These are phyloP conservation scores for Globisporangium camurandrum DNA, from an alignment of 352 stramenopile genomes.

Conservation along the genomic window DNA sequence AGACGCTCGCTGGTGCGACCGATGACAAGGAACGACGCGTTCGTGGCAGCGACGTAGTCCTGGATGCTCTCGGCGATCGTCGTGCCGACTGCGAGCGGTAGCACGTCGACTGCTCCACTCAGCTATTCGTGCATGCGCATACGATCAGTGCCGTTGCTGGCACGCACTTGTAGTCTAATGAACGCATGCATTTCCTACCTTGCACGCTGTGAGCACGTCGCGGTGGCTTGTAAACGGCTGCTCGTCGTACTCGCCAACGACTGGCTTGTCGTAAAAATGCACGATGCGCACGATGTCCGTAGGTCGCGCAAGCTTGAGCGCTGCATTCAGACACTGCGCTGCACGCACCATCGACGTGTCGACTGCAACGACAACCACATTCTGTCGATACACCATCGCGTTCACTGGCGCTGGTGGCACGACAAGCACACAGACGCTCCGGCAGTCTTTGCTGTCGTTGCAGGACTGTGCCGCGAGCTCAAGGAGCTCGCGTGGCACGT, in stretches of 20 bases:
- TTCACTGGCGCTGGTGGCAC: slow-evolving; percentile 45
- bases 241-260: slow-evolving; percentile 28
- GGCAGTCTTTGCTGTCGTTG: slow-evolving; percentile 9
- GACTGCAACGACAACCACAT: slow-evolving; percentile 51
- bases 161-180: background rate
- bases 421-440: slow-evolving; percentile 15
- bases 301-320: slow-evolving; percentile 48
- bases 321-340: slow-evolving; percentile 30
- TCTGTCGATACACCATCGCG: slow-evolving; percentile 26
- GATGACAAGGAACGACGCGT: slow-evolving; percentile 41
- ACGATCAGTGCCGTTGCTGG: background rate
- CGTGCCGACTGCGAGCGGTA: slow-evolving; percentile 23
- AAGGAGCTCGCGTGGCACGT: slow-evolving; percentile 47
- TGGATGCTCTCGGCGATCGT: slow-evolving; percentile 52
- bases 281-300: slow-evolving; percentile 38
- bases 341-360: slow-evolving; percentile 18
- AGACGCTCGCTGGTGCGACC: slow-evolving; percentile 22
- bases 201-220: slow-evolving; percentile 20
- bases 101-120: slow-evolving; percentile 27
- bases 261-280: slow-evolving; percentile 48
- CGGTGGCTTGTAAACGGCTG: slow-evolving; percentile 25
- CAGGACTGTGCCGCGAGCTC: background rate
- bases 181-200: background rate
- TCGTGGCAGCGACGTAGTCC: slow-evolving; percentile 26
- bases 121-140: slow-evolving; percentile 12